Evolutionary conservation across 805 yeast species (phyloP).

Genomic region (Kluyveromyces siamensis): DNA sequence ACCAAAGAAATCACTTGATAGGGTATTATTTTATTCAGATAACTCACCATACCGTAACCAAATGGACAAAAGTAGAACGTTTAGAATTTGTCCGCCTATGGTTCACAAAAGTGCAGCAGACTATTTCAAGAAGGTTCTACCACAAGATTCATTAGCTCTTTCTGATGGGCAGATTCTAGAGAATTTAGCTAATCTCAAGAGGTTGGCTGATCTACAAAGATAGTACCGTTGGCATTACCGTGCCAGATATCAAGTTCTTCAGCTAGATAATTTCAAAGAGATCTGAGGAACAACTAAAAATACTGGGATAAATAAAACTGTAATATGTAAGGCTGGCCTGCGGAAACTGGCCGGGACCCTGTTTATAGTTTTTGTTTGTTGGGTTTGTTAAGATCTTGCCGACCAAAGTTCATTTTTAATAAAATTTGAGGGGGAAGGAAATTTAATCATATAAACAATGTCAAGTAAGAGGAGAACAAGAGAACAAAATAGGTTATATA

Average conservation of each 20-base stretch:
- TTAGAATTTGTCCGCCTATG: conserved; percentile 12
- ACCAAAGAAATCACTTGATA: conserved; percentile 2
- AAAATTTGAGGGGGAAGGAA: not conserved
- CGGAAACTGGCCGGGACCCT: not conserved
- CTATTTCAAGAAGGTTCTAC: not conserved
- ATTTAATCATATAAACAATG: not conserved
- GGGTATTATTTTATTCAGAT: conserved; percentile 6
- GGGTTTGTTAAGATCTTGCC: not conserved
- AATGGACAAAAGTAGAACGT: conserved; percentile 11
- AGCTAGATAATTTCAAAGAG: too few species aligned
- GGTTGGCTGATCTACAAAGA: conserved; percentile 2
- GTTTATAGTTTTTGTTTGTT: not conserved
- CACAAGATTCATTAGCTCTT: not conserved
- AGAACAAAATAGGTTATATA: not conserved
- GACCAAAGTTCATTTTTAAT: not conserved
- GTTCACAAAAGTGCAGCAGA: conserved; percentile 1
- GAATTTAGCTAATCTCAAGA: conserved; percentile 10
- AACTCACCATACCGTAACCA: conserved; percentile 8
- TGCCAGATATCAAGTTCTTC: too few species aligned
- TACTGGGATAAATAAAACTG: not conserved
- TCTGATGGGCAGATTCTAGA: conserved; percentile 8
- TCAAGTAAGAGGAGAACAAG: not conserved
- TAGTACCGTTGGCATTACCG: not conserved
- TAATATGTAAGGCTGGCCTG: not conserved
- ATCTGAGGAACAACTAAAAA: too few species aligned